Conservation (phyloP, 495 filamentous ascomycete genomes). For the Tuber umbilicatum region DNA sequence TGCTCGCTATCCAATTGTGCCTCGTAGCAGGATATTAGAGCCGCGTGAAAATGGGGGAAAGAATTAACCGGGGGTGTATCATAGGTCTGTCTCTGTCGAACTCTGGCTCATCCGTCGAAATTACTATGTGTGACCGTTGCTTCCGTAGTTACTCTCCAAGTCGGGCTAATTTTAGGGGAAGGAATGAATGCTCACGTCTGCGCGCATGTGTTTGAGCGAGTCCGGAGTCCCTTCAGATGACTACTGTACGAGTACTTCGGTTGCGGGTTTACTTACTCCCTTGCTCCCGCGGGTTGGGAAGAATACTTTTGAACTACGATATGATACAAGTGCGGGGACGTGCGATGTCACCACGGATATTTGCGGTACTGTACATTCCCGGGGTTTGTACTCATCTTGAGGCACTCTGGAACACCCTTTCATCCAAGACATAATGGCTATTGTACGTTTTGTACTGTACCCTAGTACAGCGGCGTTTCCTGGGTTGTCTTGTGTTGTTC, state of each 20-base stretch:
- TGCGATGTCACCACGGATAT: neutral
- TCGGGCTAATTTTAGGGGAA: no score
- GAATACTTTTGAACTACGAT: neutral
- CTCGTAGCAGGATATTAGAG: neutral
- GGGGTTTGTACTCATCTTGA: neutral
- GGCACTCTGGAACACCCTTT: neutral
- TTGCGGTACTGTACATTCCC: neutral
- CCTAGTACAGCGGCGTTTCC: neutral
- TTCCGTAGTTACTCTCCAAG: no score
- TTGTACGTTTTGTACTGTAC: neutral
- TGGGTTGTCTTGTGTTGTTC: neutral
- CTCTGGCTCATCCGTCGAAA: no score
- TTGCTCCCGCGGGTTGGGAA: neutral
- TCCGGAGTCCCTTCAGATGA: no score
- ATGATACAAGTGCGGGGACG: neutral
- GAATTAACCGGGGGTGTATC: neutral
- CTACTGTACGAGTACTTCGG: no score
- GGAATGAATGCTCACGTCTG: no score
- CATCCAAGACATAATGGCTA: neutral
- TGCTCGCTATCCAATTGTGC: neutral
- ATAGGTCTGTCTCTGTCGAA: no score
- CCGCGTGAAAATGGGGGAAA: neutral
- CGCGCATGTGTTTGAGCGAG: neutral
- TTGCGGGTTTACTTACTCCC: no score
- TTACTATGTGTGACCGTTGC: no score